phyloP scores from a whole-genome alignment of 371 early-diverging fungal genomes.

The Mucor mucedo region DNA sequence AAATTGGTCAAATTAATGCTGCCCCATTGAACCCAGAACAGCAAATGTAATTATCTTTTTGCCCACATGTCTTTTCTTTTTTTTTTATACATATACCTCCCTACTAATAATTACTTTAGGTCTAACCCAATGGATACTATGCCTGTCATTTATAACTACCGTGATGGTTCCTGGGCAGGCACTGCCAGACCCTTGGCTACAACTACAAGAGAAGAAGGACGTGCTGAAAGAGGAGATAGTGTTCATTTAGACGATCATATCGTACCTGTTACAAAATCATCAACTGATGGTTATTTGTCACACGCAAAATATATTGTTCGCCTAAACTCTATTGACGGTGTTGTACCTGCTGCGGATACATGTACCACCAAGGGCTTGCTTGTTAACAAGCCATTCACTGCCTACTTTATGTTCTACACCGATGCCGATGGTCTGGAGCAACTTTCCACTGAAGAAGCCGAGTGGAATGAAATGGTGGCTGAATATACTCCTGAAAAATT shows the following conservation, averaged over 20 bases:
- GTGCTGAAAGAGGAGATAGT: constrained; percentile 39
- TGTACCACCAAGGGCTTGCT: constrained; percentile 41
- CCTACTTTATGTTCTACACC: constrained; percentile 47
- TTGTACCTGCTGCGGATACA: constrained; percentile 32
- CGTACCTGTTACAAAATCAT: constrained; percentile 26
- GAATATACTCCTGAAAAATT: constrained; percentile 30
- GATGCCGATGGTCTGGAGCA: constrained; percentile 29
- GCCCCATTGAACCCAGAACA: constrained; percentile 35
- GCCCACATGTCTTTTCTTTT: background rate
- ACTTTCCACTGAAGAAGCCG: constrained; percentile 20
- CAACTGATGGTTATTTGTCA: constrained; percentile 44
- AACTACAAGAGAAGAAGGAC: constrained; percentile 40
- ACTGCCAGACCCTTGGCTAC: constrained; percentile 39
- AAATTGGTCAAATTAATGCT: constrained; percentile 40
- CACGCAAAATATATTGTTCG: constrained; percentile 48
- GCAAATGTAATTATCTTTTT: constrained; percentile 31
- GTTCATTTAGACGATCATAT: constrained; percentile 46
- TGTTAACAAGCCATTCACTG: constrained; percentile 45
- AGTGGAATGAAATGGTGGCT: constrained; percentile 37
- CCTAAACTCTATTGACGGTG: constrained; percentile 36
- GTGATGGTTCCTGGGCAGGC: constrained; percentile 49
- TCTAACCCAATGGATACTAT: constrained; percentile 36
- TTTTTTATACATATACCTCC: background rate
- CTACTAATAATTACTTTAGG: constrained; percentile 13
- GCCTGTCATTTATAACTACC: constrained; percentile 42